Evolutionary conservation across 1,139 yeast species (phyloP).

Genomic region (Magnusiomyces sp.): DNA sequence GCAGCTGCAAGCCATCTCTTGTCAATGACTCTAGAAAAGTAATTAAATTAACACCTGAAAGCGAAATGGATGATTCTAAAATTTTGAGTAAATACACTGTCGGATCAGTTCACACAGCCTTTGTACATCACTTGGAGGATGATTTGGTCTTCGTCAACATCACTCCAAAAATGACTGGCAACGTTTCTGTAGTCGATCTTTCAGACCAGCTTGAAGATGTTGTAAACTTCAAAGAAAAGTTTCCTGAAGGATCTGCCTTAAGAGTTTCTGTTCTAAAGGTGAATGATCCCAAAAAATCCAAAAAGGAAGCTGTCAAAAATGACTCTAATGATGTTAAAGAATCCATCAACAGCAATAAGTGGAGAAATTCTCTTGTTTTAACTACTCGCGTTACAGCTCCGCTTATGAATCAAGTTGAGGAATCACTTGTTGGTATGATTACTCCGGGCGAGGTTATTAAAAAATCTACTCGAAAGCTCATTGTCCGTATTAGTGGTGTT

Average conservation of each 20-base stretch:
- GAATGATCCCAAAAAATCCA: conserved; percentile 21
- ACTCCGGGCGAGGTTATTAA: conserved; percentile 62
- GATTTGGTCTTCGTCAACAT: conserved; percentile 61
- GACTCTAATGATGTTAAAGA: background rate
- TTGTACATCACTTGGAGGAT: conserved; percentile 38
- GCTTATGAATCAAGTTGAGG: conserved; percentile 1
- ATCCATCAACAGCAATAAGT: background rate
- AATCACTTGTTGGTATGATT: conserved; percentile 38
- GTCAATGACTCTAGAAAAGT: conserved; percentile 21
- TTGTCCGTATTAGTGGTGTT: conserved; percentile 5
- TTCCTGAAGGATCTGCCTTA: conserved; percentile 66
- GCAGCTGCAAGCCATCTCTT: conserved; percentile 45
- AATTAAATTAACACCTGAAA: conserved; percentile 13
- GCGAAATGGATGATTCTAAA: conserved; percentile 18
- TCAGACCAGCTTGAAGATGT: conserved; percentile 47
- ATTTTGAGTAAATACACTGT: conserved; percentile 36
- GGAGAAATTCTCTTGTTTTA: conserved; percentile 3
- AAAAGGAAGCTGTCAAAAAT: conserved; percentile 2
- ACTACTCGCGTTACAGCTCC: conserved; percentile 1
- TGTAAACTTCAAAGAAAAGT: conserved; percentile 39
- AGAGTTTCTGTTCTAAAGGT: conserved; percentile 45
- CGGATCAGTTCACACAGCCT: conserved; percentile 42
- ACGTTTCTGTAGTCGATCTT: conserved; percentile 58
- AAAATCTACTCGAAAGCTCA: conserved; percentile 25
- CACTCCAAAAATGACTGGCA: conserved; percentile 61